A percentile compares a stretch with the other conserved stretches of the same genome.
These are phyloP conservation scores for Odontarrhena argentea DNA, from an alignment of 345 rosid genomes.

Conservation along the genomic window DNA sequence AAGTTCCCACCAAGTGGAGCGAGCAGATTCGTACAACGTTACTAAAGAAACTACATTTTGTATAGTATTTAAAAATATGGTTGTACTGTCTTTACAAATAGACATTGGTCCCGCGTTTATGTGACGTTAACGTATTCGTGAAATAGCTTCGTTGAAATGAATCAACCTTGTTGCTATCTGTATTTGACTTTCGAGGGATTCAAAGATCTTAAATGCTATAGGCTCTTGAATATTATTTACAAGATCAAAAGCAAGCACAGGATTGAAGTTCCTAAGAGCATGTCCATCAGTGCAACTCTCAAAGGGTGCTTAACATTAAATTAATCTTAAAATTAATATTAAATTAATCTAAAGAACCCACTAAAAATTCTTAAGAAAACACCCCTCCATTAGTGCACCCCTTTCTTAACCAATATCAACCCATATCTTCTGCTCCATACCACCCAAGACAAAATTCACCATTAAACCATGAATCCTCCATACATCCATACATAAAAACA, in stretches of 20 bases:
- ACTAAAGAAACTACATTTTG: not conserved
- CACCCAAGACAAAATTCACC: too few relatives aligned
- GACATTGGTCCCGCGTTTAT: constrained; percentile 12
- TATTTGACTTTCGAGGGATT: constrained; percentile 5
- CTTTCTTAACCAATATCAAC: too few relatives aligned
- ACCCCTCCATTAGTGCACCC: too few relatives aligned
- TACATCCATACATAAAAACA: too few relatives aligned
- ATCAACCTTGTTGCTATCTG: constrained; percentile 5
- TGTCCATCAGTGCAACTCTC: too few relatives aligned
- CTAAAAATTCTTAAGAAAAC: too few relatives aligned
- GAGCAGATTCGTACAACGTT: constrained; percentile 30
- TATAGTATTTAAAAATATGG: constrained; percentile 10
- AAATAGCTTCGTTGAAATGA: not conserved
- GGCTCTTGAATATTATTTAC: not conserved
- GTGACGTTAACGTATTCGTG: constrained; percentile 10
- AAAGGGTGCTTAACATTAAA: too few relatives aligned
- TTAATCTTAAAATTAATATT: too few relatives aligned
- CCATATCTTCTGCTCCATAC: too few relatives aligned
- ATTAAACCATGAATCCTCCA: too few relatives aligned
- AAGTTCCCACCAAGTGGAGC: constrained; percentile 8
- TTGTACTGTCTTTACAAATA: constrained; percentile 1
- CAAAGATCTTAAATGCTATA: not conserved
- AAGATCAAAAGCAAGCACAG: not conserved
- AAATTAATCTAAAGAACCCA: too few relatives aligned
- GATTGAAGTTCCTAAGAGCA: not conserved